Evolutionary conservation across 2,329 filamentous ascomycete species (phyloP).

Genomic region (Tricladium varicosporioides): DNA sequence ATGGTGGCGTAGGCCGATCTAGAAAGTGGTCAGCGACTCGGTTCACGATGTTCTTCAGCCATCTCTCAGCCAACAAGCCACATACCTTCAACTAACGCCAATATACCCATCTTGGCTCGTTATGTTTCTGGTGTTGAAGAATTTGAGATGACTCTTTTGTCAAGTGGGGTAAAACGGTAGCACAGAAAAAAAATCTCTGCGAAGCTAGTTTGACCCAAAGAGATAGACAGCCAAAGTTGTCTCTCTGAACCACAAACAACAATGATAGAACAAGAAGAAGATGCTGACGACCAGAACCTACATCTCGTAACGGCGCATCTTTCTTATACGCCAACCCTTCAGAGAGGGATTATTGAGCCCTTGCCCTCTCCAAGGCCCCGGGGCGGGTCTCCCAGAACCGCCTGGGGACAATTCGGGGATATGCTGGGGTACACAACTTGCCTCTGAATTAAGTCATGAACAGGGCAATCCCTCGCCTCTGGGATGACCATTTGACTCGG

Average conservation of each 20-base stretch:
- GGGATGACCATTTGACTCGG: not conserved
- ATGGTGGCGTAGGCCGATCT: constrained; percentile 27
- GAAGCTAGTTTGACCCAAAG: not conserved
- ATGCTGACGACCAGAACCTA: constrained; percentile 41
- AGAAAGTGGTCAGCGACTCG: not conserved
- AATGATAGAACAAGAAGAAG: not conserved
- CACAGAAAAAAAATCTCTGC: not conserved
- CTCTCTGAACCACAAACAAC: not conserved
- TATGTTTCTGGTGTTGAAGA: not conserved
- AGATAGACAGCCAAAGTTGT: no score
- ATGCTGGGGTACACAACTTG: not conserved
- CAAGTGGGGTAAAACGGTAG: not conserved
- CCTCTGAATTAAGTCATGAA: not conserved
- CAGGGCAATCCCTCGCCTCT: not conserved
- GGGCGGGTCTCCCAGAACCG: not conserved
- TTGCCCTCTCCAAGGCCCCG: not conserved
- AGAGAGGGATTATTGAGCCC: not conserved
- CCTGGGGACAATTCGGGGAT: not conserved
- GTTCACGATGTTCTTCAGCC: constrained; percentile 31
- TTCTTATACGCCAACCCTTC: constrained; percentile 49
- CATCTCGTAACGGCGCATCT: constrained; percentile 45
- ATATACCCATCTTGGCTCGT: constrained; percentile 36
- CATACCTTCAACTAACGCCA: constrained; percentile 53
- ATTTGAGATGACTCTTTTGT: not conserved
- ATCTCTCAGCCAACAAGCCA: constrained; percentile 27